Conservation (phyloP, 768 basidiomycete genomes). For the Trametes cinnabarina region DNA sequence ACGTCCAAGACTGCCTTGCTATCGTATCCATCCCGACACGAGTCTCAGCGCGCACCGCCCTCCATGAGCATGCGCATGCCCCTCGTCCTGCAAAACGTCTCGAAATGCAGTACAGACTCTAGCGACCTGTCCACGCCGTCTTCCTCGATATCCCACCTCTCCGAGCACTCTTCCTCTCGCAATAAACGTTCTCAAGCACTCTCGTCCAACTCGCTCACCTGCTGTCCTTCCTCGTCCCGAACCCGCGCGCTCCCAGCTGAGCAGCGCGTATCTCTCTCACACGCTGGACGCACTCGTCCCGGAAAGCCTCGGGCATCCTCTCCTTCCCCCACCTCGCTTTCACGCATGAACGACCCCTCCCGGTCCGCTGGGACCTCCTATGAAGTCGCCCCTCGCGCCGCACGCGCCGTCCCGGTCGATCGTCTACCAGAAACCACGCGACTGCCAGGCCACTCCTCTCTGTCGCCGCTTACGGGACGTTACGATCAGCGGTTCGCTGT, state of each 20-base stretch:
- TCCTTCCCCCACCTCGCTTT: constrained; percentile 2
- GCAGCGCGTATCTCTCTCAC: neutral
- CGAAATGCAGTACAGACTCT: constrained; percentile 6
- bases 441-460: neutral
- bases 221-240: constrained; percentile 1
- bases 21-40: constrained; percentile 1
- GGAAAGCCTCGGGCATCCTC: constrained; percentile 9
- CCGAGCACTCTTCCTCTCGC: neutral
- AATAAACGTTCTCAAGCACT: neutral
- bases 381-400: neutral
- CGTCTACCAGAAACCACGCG: neutral
- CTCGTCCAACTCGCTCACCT: constrained; percentile 2
- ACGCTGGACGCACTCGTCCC: constrained; percentile 17
- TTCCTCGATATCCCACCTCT: neutral
- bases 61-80: constrained; percentile 8
- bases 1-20: neutral
- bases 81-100: neutral
- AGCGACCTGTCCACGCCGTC: neutral
- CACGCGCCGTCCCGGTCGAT: neutral
- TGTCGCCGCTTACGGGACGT: neutral
- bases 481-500: neutral
- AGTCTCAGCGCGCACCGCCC: constrained; percentile 1
- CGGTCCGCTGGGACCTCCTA: neutral
- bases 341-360: neutral
- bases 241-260: constrained; percentile 5